Base-by-base conservation (phyloP, 768 basidiomycete species). In the Pholiota microspora region DNA sequence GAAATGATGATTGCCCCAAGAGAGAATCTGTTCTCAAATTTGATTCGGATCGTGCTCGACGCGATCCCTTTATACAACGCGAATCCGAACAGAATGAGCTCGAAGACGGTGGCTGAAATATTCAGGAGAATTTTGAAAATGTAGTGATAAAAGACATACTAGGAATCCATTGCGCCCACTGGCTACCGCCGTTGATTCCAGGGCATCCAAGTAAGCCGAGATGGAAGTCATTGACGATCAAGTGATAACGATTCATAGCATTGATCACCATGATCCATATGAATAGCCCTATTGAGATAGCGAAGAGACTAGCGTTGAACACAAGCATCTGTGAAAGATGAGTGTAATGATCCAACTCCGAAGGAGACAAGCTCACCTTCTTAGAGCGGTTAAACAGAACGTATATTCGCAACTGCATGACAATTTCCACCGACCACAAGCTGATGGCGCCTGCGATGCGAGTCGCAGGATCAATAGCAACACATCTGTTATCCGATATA, bases 401-500 rank as follows among this genome's bases (percentile, higher is more conserved):
- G 55, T 78, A 78, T 23, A 79, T 66, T 7, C 77, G 68, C 16
- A 79, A 56, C 60, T 77, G 77, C 74, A 80, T 77, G 53, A 79
- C 65, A 13, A 79, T 75, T 60, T 80, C 77, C 13, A 80, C 69
- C 25, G 75, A 71, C 78, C 79, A 79, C 7, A 80, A 63, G 29
- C 71, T 73, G 25, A 79, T 65, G 1, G 74, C 77, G 7, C 79
- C 77, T 4, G 71, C 69, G 8, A 77, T 61, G 3, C 76, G 71
- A 27, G 69, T 77, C 15, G 73, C 69, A 4, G 76, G 69, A 57
- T 77, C 77, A 65, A 74, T 74, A 2, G 69, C 73, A 13, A 78
- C 64, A 53, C 77, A 79, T 32, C 79, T 79, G 15, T 7, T 4
- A n/a, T 36, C 13, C 40, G 12, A 31, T 31, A 31, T 31, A 6